Percentiles rank a stretch among this genome's conserved stretches.
Conservation (phyloP, 1,284 basidiomycete genomes). For the Trichosporon ovoides region DNA sequence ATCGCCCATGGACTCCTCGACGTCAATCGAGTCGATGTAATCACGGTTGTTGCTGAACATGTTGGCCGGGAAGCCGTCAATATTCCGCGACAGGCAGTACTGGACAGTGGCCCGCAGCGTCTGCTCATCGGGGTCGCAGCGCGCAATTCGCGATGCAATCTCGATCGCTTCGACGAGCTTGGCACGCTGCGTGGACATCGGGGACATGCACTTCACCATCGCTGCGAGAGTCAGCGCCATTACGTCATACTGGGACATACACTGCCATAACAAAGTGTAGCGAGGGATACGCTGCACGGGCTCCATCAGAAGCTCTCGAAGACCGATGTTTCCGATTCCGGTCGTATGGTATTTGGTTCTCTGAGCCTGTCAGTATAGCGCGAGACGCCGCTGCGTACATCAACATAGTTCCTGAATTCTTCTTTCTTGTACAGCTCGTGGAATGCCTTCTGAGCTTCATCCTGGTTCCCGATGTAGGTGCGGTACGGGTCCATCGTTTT, state of each 20-base stretch:
- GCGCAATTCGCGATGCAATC: conserved; percentile 83
- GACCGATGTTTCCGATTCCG: conserved; percentile 75
- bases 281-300: conserved; percentile 98
- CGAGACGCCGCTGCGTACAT: conserved; percentile 55
- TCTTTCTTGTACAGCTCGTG: conserved; percentile 74
- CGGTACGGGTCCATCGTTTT: conserved; percentile 84
- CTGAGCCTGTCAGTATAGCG: conserved; percentile 48
- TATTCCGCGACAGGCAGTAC: conserved; percentile 75
- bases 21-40: conserved; percentile 90
- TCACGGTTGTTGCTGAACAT: conserved; percentile 78
- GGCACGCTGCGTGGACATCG: conserved; percentile 67
- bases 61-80: conserved; percentile 86
- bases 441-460: conserved; percentile 86
- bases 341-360: conserved; percentile 81
- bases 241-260: conserved; percentile 29
- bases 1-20: conserved; percentile 71
- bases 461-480: conserved; percentile 84
- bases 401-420: conserved; percentile 73
- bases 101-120: conserved; percentile 84
- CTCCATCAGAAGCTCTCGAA: conserved; percentile 94
- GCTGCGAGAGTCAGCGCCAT: conserved; percentile 35
- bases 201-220: conserved; percentile 81
- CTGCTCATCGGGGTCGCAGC: conserved; percentile 85
- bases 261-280: conserved; percentile 88
- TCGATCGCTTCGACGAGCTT: conserved; percentile 81